Base-by-base conservation (phyloP, 306 rosid genomes). In the Trifolium repens region DNA sequence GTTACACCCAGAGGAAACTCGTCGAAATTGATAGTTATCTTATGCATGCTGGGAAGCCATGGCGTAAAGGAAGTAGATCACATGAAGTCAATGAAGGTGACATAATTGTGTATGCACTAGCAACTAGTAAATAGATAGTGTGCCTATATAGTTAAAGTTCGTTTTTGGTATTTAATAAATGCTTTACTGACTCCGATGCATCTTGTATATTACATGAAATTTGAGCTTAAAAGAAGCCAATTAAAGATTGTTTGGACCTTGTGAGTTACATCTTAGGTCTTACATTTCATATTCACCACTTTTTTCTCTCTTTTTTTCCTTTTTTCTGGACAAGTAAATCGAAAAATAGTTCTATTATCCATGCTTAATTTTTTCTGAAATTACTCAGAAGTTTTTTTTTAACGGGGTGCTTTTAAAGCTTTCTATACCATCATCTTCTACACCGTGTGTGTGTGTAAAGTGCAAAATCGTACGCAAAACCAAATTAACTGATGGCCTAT, bases 31-130 rank as follows among this genome's bases (percentile, higher is more conserved):
- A 94, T 68, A 85, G 59, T 75, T 87, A 87, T 80, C 86, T 94
- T 26, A 85, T 90, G 86, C 89, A 90, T 85, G 89, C 88, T 54
- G 96, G 98, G 67, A 91, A 89, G 74, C 96, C 97, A 13, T 94
- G 97, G 98, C 89, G 96, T 62, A 88, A 87, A 89, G 84, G 88
- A 78, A 46, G 84, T 62, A 78, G 40, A 71, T 66, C 90, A 52
- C 83, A 50, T 27, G 85, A 82, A 68, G 63, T 55, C 69, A 68
- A 26, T 63, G 81, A 75, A 85, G 96, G 98, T 91, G 61, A 83
- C 61, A 72, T 61, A 71, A n/a, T 67, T 72, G 74, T 75, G 14
- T 40, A 34, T 39, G 15, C 47, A 15, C 63, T 78, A 34, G 65
- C 14, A 39, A 15, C 63, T 78, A 34, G 65, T 64, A 49, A 63